phyloP scores from a whole-genome alignment of 2,329 filamentous ascomycete genomes.

The Apiospora pterosperma region DNA sequence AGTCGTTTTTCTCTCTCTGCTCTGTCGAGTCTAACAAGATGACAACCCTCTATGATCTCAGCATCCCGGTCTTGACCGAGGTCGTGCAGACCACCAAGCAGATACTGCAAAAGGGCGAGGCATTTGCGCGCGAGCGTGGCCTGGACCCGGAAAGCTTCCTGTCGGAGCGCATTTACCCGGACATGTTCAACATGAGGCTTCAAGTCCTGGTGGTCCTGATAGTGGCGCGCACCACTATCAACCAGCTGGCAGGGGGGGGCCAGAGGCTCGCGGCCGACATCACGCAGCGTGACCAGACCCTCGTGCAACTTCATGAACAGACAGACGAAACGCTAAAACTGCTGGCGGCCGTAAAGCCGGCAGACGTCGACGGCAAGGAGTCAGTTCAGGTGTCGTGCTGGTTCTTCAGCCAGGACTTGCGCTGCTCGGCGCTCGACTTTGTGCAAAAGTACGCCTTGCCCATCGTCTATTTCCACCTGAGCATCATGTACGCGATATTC shows the following conservation, averaged over 20 bases:
- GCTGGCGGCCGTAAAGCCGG: conserved; percentile 19
- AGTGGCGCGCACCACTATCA: conserved; percentile 24
- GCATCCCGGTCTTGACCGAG: conserved; percentile 26
- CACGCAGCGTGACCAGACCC: conserved; percentile 25
- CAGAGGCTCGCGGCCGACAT: conserved; percentile 16
- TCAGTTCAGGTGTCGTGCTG: conserved; percentile 26
- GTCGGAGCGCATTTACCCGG: conserved; percentile 27
- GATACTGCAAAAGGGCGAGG: conserved; percentile 32
- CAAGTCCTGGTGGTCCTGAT: conserved; percentile 28
- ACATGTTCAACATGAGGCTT: conserved; percentile 40
- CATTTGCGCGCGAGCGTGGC: conserved; percentile 10
- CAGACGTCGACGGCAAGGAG: conserved; percentile 28
- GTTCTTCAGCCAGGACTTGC: conserved; percentile 25
- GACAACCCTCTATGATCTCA: conserved; percentile 35
- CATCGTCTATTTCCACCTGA: conserved; percentile 61
- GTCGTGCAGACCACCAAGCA: conserved; percentile 23
- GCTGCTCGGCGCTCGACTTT: conserved; percentile 33
- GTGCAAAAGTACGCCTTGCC: conserved; percentile 46
- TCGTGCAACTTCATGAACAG: conserved; percentile 26
- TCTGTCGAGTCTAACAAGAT: too few relatives aligned
- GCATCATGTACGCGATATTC: conserved; percentile 55
- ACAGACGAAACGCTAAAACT: conserved; percentile 28
- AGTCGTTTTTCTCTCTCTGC: too few relatives aligned
- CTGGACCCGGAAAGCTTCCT: conserved; percentile 16
- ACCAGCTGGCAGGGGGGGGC: conserved; percentile 31